phyloP scores from a whole-genome alignment of 371 early-diverging fungal genomes.

The Furculomyces boomerangus region DNA sequence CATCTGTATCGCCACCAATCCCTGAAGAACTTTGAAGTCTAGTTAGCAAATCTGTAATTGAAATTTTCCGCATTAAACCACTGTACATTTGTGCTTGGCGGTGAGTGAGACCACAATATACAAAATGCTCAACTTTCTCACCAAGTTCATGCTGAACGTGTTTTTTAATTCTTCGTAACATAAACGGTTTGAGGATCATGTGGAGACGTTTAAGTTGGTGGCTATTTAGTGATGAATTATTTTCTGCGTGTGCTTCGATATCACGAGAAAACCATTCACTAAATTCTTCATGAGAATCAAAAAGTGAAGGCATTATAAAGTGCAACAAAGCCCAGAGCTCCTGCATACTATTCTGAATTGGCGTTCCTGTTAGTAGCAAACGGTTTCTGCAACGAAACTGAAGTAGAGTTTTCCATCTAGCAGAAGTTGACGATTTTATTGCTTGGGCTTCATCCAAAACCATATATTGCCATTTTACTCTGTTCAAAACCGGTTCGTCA shows the following conservation, averaged over 20 bases:
- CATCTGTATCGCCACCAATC: conserved; percentile 49
- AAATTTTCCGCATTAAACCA: conserved; percentile 62
- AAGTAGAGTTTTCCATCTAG: conserved; percentile 88
- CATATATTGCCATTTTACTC: conserved; percentile 96
- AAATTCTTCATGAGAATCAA: conserved; percentile 89
- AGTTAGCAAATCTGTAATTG: conserved; percentile 59
- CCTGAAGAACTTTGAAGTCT: conserved; percentile 42
- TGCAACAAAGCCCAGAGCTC: conserved; percentile 95
- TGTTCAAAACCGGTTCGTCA: conserved; percentile 72
- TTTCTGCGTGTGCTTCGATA: conserved; percentile 82
- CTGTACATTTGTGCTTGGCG: conserved; percentile 65
- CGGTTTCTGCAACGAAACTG: conserved; percentile 85
- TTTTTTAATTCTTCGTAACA: conserved; percentile 92
- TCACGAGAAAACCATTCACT: conserved; percentile 92
- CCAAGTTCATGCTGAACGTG: conserved; percentile 93
- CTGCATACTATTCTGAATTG: conserved; percentile 94
- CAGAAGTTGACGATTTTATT: conserved; percentile 78
- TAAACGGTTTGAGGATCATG: conserved; percentile 96
- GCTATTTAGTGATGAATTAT: conserved; percentile 66
- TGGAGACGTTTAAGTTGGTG: conserved; percentile 82
- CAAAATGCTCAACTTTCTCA: conserved; percentile 75
- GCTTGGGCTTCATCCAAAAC: conserved; percentile 97
- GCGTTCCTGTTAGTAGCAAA: conserved; percentile 88
- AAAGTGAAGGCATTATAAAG: conserved; percentile 96
- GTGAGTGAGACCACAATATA: conserved; percentile 68